phyloP scores from a whole-genome alignment of 108 stramenopile genomes.

The Nannochloropsis salina region DNA sequence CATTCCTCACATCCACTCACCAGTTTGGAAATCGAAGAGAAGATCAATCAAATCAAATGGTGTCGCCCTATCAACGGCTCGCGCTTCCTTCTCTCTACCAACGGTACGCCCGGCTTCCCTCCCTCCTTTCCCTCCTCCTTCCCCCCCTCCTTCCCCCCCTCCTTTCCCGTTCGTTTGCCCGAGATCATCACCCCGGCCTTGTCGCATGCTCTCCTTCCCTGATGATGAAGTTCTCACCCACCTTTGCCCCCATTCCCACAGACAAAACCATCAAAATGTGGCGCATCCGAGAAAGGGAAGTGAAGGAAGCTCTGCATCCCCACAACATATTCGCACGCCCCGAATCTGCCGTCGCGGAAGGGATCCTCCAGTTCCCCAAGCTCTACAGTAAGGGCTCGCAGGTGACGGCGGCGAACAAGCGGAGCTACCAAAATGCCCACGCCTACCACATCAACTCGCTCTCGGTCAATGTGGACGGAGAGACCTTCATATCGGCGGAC shows the following conservation, averaged over 20 bases:
- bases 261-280: constrained; percentile 40
- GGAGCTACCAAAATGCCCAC: constrained; percentile 61
- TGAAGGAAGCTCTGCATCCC: neutral
- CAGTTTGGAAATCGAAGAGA: constrained; percentile 62
- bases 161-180: neutral
- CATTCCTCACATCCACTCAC: neutral
- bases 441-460: constrained; percentile 66
- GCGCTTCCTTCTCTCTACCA: constrained; percentile 56
- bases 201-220: no score
- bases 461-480: constrained; percentile 55
- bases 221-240: no score
- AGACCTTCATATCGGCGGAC: constrained; percentile 62
- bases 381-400: constrained; percentile 24
- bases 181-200: no score
- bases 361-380: constrained; percentile 37
- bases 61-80: constrained; percentile 49
- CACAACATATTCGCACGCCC: neutral
- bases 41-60: constrained; percentile 65
- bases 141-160: neutral
- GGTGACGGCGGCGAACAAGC: constrained; percentile 47
- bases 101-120: constrained; percentile 39
- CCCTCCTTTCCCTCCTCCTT: neutral
- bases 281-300: neutral
- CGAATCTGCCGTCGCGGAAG: neutral
- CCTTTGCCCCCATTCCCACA: neutral